These are phyloP conservation scores for Triticum monococcum DNA, from an alignment of 176 grass and related monocot species.

Conservation along the genomic window DNA sequence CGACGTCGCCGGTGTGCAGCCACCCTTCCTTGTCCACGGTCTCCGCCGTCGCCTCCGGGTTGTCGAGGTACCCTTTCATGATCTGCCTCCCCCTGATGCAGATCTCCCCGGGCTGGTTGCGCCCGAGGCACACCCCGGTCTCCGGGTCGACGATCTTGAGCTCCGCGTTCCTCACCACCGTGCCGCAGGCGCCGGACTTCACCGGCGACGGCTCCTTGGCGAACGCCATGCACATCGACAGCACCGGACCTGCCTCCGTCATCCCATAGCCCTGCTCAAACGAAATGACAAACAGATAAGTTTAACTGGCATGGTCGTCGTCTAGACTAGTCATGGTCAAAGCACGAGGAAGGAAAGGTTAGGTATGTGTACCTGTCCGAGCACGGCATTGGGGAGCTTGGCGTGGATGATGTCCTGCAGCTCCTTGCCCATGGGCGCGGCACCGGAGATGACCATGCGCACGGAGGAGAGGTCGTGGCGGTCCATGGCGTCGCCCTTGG, in stretches of 20 bases:
- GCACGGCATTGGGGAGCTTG: constrained; percentile 51
- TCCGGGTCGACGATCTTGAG: constrained; percentile 78
- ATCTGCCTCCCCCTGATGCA: constrained; percentile 85
- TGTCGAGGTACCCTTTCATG: constrained; percentile 96
- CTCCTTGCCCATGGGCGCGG: constrained; percentile 89
- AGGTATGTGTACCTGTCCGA: constrained; percentile 61
- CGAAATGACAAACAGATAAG: neutral
- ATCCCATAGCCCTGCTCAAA: constrained; percentile 68
- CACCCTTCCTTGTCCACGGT: constrained; percentile 81
- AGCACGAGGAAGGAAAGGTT: neutral
- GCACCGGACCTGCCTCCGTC: constrained; percentile 82
- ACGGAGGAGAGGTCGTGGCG: constrained; percentile 70
- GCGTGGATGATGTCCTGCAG: constrained; percentile 63
- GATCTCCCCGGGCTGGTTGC: constrained; percentile 78
- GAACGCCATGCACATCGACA: constrained; percentile 93
- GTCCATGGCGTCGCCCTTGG: constrained; percentile 46
- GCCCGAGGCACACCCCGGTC: constrained; percentile 36
- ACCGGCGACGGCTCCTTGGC: constrained; percentile 68
- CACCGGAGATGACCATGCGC: constrained; percentile 69
- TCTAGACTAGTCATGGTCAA: neutral
- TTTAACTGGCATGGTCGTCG: neutral
- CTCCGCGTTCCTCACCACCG: constrained; percentile 84
- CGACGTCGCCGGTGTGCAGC: constrained; percentile 93
- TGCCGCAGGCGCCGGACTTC: constrained; percentile 85
- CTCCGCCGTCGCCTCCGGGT: constrained; percentile 62